Evolutionary conservation across 805 yeast species (phyloP), one percentile per base, ranked within the genome.

Genomic region (Pichia ethanolica): DNA sequence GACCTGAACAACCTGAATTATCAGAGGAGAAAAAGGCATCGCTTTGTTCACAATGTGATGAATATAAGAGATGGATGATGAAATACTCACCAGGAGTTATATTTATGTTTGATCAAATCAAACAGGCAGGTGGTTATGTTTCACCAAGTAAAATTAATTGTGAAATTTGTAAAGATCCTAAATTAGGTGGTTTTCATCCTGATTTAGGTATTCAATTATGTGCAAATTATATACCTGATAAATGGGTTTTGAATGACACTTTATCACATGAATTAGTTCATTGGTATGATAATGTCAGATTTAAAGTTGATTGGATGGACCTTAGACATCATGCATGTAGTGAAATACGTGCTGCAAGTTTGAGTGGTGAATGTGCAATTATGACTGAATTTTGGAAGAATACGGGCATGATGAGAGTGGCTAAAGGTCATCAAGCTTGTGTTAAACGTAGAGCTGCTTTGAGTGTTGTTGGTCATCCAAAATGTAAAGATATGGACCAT

Each of bases 261-360:
- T 68, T 93, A 54, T 77, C 97, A 2, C 99, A 93, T 63, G 99
- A 93, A 63, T 72, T 93, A 64, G 81, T 93, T 35, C 99, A 93
- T 66, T 93, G 89, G 53, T 93, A 88, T 66, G 99, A 93, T 67
- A 83, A 89, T 61, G 71, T 87, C 55, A 84, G 89, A 65, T 93
- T 93, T 72, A 72, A 88, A 48, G 89, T 93, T 3, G 88, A 93
- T 65, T 86, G 96, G 85, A 61, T 75, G 49, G 80, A 91, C 65
- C 70, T 93, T 61, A 79, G 81, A 60, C 99, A 93, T 62, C 98
- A 91, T 63, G 99, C 99, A 0, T 93, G 99, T 65, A 83, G 97
- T 1, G 99, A 93, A 66, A 88, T 93, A 46, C 74, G 99, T 52
- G 99, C 99, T 0, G 83, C 95, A 10, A 83, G 89, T 56, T 72